These are phyloP conservation scores for Trametes sp. DNA, from an alignment of 1,284 basidiomycete species.

Conservation along the genomic window DNA sequence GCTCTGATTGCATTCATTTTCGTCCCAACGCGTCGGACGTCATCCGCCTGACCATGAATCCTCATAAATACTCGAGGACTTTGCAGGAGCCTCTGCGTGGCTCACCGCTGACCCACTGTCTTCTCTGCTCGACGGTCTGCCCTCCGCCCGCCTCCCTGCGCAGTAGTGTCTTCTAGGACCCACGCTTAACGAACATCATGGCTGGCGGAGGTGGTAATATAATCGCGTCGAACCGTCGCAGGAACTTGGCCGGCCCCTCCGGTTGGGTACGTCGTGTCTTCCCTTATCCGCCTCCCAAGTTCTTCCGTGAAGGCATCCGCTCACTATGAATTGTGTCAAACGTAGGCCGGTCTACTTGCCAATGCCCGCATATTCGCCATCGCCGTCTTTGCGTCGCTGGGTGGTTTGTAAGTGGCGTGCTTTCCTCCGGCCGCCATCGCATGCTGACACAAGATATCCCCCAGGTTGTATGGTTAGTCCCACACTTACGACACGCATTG, in stretches of 20 bases:
- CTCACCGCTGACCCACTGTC: background rate
- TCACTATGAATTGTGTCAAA: background rate
- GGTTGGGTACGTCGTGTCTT: slow-evolving; percentile 62
- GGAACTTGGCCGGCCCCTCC: slow-evolving; percentile 64
- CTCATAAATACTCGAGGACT: slow-evolving; percentile 17
- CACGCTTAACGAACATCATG: slow-evolving; percentile 44
- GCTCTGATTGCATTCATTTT: slow-evolving; percentile 1
- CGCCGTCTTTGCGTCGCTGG: slow-evolving; percentile 75
- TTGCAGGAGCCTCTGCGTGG: background rate
- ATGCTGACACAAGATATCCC: slow-evolving; percentile 1
- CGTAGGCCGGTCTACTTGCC: slow-evolving; percentile 65
- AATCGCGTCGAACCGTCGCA: slow-evolving; percentile 56
- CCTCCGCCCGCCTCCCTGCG: background rate
- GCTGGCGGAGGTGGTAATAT: slow-evolving; percentile 48
- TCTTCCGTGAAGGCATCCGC: background rate
- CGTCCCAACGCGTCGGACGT: background rate
- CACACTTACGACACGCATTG: slow-evolving; percentile 6
- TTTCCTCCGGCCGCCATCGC: background rate
- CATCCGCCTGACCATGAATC: slow-evolving; percentile 9
- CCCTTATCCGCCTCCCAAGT: background rate
- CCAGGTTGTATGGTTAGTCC: slow-evolving; percentile 33
- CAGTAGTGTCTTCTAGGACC: background rate
- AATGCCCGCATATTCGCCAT: slow-evolving; percentile 68
- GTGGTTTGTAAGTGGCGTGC: slow-evolving; percentile 63
- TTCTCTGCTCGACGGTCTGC: background rate